Evolutionary conservation across 805 yeast genomes (phyloP), one percentile per base, ranked within the genome.

Genomic region (Myxozyma melibiosi): DNA sequence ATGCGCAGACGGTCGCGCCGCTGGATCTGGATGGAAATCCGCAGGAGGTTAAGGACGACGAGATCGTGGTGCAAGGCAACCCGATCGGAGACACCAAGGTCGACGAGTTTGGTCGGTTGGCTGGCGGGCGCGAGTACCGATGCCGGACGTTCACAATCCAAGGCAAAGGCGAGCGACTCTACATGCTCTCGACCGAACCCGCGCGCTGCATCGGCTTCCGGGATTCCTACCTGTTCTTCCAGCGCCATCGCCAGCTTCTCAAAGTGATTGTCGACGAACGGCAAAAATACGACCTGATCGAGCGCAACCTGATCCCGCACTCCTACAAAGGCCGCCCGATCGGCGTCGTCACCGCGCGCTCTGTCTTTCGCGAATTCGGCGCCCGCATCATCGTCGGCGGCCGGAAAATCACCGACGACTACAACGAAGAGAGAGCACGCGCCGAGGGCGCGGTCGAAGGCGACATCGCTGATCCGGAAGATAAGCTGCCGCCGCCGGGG

Each of bases 161-260:
- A 40, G 84, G 83, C 3, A 77, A 82, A 53, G 97, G 96, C 7
- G 81, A 83, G 20, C 78, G 84, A 63, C 77, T 84, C 56, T 94
- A 83, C 71, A 91, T 92, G 96, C 81, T 94, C 46, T 85, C 96
- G 1, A 91, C 98, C 0, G 99, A 94, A 69, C 96, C 97, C 2
- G 97, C 99, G 0, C 81, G 98, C 65, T 84, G 92, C 67, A 90
- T 92, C 60, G 98, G 97, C 2, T 88, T 90, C 74, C 80, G 97
- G 65, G 97, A 92, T 69, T 88, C 96, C 1, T 90, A 92, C 67
- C 76, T 90, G 51, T 77, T 92, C 58, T 90, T 92, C 74, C 96
- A 91, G 69, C 87, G 90, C 48, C 96, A 92, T 73, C 80, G 84
- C 49, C 77, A 82, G 49, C 76, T 94, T 51, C 85, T 80, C 75